Evolutionary conservation across 805 yeast genomes (phyloP).

Genomic region (Nakazawaea siamensis): DNA sequence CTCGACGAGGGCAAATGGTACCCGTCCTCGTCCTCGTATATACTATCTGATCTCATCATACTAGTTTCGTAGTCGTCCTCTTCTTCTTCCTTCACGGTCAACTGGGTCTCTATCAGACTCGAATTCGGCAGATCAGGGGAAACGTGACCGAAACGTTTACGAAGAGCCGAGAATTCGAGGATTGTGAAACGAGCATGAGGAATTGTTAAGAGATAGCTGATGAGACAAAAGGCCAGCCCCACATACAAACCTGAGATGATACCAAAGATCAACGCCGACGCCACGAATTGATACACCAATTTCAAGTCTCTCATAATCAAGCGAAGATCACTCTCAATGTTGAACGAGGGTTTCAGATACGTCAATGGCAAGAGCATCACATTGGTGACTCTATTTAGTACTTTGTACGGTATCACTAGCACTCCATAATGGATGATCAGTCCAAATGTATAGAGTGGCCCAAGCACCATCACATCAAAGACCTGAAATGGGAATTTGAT

Average conservation of each 20-base stretch:
- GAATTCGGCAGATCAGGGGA: background rate
- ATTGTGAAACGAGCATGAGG: background rate
- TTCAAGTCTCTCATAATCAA: background rate
- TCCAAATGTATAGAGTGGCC: conserved; percentile 4
- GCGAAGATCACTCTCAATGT: background rate
- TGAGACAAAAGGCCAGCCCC: conserved; percentile 4
- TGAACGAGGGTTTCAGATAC: background rate
- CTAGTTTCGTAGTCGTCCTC: background rate
- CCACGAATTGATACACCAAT: conserved; percentile 8
- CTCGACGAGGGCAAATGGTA: too few species aligned
- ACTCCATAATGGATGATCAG: conserved; percentile 5
- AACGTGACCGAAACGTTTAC: too few species aligned
- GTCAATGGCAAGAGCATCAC: conserved; percentile 3
- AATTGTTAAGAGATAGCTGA: conserved; percentile 8
- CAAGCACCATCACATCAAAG: background rate
- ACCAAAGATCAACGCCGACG: conserved; percentile 9
- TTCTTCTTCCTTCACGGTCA: conserved; percentile 1
- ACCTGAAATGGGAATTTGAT: conserved; percentile 3
- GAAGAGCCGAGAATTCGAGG: background rate
- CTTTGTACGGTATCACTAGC: conserved; percentile 1
- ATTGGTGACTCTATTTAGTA: background rate
- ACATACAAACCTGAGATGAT: conserved; percentile 5
- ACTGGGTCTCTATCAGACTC: background rate
- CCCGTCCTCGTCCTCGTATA: conserved; percentile 12
- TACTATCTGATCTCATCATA: background rate